Evolutionary conservation across 2,329 filamentous ascomycete species (phyloP).

Genomic region (Daldinia sp.): DNA sequence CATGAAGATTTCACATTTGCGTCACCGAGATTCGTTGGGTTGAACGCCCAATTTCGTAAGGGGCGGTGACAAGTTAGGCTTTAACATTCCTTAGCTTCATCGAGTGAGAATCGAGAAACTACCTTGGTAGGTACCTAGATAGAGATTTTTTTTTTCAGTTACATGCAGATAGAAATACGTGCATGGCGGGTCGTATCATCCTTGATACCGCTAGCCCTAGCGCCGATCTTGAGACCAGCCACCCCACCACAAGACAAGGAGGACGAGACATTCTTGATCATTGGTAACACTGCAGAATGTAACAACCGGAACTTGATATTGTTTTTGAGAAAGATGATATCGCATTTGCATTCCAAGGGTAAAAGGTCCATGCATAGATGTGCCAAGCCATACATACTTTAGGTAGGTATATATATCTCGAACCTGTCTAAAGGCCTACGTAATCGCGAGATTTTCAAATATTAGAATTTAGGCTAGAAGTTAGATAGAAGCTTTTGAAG

Average conservation of each 20-base stretch:
- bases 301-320: background rate
- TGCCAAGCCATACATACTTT: background rate
- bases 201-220: background rate
- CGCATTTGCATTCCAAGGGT: background rate
- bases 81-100: background rate
- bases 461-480: background rate
- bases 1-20: conserved; percentile 6
- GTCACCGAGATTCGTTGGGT: conserved; percentile 1
- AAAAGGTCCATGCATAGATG: background rate
- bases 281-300: background rate
- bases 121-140: too few relatives aligned
- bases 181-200: background rate
- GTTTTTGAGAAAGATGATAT: background rate
- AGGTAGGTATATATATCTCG: too few relatives aligned
- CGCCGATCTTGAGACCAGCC: background rate
- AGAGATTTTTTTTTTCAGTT: background rate
- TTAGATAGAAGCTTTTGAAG: conserved; percentile 3
- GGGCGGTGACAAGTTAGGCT: background rate
- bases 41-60: background rate
- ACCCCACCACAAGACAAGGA: background rate
- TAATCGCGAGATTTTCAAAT: background rate
- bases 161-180: background rate
- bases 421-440: background rate
- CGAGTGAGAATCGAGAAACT: background rate
- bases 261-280: background rate